Base-by-base conservation (phyloP, 1,284 basidiomycete genomes). In the Entoloma clypeatum region DNA sequence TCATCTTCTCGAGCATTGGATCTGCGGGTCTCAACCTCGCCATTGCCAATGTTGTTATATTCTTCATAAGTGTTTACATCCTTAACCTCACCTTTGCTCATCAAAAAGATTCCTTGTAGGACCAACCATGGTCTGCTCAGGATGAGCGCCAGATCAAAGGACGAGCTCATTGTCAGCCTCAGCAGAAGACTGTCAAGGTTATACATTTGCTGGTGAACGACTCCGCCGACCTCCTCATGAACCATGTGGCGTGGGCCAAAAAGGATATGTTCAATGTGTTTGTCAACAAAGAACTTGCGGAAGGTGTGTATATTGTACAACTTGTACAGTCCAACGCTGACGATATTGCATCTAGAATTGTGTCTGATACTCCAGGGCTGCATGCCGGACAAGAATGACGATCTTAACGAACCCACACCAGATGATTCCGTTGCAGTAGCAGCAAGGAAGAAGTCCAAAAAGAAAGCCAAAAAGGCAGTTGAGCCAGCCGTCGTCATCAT, bases 201-300 rank as follows among this genome's bases (percentile, higher is more conserved):
- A 52, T 50, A 19, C 49, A 63, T 22, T 40, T 62, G 0, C 48
- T 64, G 0, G 58, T 58, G 0, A 43, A 50, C 4, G 55, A 61
- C 9, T 58, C 60, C 0, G 53, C 58, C 0, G 60, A 65, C 29
- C 36, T 59, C 1, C 31, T 62, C 2, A 53, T 65, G 8, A 36
- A 45, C 6, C 24, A 13, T 0, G 44, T 61, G 10, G 62, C 62
- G 0, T 25, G 38, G 3, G 51, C 51, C 1, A 64, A 65, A 28
- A 36, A 47, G 3, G 44, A 60, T 14, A 57, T 62, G 59, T 50
- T 58, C 24, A 51, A 57, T 3, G 51, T 44, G 1, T 65, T 63
- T 25, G 42, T 63, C 2, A 45, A 55, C 7, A 42, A 51, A 28
- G 34, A 55, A 10, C 14, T 39, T 0, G 53, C 51, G 1, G 34